phyloP scores from a whole-genome alignment of 805 yeast species.

The Candida coquimbonensis region DNA sequence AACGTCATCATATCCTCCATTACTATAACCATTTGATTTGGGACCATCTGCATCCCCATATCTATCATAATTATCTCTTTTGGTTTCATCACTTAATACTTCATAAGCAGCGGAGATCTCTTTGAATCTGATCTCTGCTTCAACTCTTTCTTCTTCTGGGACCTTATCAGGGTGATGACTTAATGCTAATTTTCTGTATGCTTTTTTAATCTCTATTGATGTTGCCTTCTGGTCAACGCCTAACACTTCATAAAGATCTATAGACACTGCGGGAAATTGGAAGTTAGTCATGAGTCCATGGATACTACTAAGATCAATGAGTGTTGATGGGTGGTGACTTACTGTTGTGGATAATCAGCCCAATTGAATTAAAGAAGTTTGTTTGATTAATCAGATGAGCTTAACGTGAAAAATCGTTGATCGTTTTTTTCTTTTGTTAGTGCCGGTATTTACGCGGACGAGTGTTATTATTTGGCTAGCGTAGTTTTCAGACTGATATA shows the following conservation, averaged over 20 bases:
- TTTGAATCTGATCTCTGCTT: constrained; percentile 74
- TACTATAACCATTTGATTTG: constrained; percentile 16
- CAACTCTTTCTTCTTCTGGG: constrained; percentile 54
- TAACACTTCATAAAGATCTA: constrained; percentile 49
- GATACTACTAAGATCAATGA: too few relatives aligned
- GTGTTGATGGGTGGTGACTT: not conserved
- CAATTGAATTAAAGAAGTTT: too few relatives aligned
- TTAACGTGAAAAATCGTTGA: not conserved
- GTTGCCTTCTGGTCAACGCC: constrained; percentile 66
- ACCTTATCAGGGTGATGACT: constrained; percentile 88
- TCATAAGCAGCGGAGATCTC: constrained; percentile 85
- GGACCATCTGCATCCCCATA: constrained; percentile 40
- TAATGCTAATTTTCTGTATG: constrained; percentile 80
- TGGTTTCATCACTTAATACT: constrained; percentile 61
- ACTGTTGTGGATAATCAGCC: not conserved
- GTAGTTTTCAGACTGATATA: too few relatives aligned
- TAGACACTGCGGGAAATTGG: constrained; percentile 3
- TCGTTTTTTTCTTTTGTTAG: not conserved
- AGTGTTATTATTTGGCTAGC: too few relatives aligned
- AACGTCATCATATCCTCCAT: constrained; percentile 35
- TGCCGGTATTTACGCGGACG: not conserved
- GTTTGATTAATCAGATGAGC: not conserved
- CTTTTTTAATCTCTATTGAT: constrained; percentile 66
- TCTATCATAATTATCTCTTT: constrained; percentile 51
- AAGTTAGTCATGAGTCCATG: too few relatives aligned